A percentile compares a stretch with the other conserved stretches of the same genome.
These are phyloP conservation scores for Saccharomyces hybrid DNA, from an alignment of 1,139 yeast species.

Conservation along the genomic window DNA sequence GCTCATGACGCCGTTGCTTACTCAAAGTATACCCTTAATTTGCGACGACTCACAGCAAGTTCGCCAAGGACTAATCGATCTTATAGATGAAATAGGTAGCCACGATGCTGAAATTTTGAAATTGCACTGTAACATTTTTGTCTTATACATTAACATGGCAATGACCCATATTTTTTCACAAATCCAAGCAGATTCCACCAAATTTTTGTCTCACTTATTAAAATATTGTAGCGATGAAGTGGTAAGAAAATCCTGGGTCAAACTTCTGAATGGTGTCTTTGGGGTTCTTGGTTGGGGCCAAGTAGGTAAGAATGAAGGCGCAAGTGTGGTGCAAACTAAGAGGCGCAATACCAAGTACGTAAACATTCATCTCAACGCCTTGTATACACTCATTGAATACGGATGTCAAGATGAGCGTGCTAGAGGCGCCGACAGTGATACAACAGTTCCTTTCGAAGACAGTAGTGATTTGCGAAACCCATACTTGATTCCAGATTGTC, in stretches of 20 bases:
- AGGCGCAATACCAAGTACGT: conserved; percentile 18
- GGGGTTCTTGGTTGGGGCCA: conserved; percentile 56
- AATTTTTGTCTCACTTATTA: conserved; percentile 50
- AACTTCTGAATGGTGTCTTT: conserved; percentile 50
- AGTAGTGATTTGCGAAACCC: conserved; percentile 34
- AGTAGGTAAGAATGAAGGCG: conserved; percentile 15
- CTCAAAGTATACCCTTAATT: conserved; percentile 28
- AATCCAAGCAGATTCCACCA: conserved; percentile 63
- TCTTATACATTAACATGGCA: conserved; percentile 78
- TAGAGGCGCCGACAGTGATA: conserved; percentile 5
- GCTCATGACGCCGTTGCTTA: conserved; percentile 27
- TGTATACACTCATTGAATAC: conserved; percentile 37
- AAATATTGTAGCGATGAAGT: conserved; percentile 41
- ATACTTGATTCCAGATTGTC: conserved; percentile 46
- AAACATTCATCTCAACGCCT: conserved; percentile 36
- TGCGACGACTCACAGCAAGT: conserved; percentile 42
- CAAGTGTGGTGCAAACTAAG: conserved; percentile 19
- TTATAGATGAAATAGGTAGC: conserved; percentile 45
- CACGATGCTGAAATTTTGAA: conserved; percentile 52
- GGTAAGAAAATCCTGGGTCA: conserved; percentile 51
- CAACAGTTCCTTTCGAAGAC: conserved; percentile 6
- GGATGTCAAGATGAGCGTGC: conserved; percentile 34
- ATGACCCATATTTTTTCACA: conserved; percentile 86
- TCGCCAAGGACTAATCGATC: conserved; percentile 48
- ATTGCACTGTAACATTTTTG: conserved; percentile 58